Conservation (phyloP, 2,329 filamentous ascomycete species). For the Sarocladiaceae sp. region DNA sequence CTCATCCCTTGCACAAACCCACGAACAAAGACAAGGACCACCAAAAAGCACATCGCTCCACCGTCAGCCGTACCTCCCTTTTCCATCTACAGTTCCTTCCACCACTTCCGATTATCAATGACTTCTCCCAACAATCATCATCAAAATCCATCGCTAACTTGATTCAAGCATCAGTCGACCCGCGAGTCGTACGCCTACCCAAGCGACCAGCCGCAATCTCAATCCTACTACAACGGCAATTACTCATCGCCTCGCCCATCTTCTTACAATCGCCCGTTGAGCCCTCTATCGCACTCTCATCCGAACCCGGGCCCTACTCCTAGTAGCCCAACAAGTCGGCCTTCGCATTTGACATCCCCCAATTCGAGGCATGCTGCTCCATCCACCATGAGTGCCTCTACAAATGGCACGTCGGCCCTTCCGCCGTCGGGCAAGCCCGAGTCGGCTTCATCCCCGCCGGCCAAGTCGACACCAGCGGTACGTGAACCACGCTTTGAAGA, state of each 20-base stretch:
- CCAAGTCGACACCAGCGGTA: constrained; percentile 31
- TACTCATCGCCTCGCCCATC: constrained; percentile 43
- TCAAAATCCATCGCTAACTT: constrained; percentile 2
- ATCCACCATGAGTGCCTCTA: constrained; percentile 28
- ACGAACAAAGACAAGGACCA: constrained; percentile 5
- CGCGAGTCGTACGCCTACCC: constrained; percentile 46
- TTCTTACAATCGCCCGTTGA: constrained; percentile 39
- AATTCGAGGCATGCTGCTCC: constrained; percentile 36
- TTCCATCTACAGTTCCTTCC: constrained; percentile 11
- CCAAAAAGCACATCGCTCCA: constrained; percentile 8
- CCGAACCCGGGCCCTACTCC: constrained; percentile 36
- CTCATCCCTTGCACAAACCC: constrained; percentile 7
- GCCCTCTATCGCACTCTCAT: constrained; percentile 45
- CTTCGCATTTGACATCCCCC: constrained; percentile 41
- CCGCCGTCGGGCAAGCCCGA: constrained; percentile 25
- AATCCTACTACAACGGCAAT: constrained; percentile 41
- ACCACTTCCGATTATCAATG: constrained; percentile 11
- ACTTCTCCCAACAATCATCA: constrained; percentile 9
- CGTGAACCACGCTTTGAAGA: constrained; percentile 20
- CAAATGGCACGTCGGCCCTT: constrained; percentile 34
- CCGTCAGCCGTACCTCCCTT: constrained; percentile 6
- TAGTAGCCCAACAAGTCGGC: constrained; percentile 35
- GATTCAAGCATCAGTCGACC: constrained; percentile 25
- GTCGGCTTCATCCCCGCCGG: constrained; percentile 26
- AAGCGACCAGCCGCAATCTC: constrained; percentile 30